Evolutionary conservation across 768 basidiomycete genomes (phyloP).

Genomic region (Leccinum longicurvipes): DNA sequence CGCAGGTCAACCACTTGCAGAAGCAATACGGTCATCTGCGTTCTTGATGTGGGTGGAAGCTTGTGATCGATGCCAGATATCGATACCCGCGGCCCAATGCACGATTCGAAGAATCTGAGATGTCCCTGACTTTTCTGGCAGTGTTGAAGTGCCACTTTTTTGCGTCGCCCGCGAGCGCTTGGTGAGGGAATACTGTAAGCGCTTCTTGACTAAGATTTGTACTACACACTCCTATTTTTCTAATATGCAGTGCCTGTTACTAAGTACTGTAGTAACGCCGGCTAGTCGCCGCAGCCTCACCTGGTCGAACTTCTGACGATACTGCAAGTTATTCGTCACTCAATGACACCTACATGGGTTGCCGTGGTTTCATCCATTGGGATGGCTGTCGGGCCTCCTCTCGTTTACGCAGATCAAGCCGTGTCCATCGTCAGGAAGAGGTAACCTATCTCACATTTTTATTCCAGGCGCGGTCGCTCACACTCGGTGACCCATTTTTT

Average conservation of each 20-base stretch:
- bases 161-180: slow-evolving; percentile 5
- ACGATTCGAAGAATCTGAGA: background rate
- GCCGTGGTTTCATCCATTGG: slow-evolving; percentile 65
- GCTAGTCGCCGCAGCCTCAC: slow-evolving; percentile 14
- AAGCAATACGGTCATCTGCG: background rate
- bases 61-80: slow-evolving; percentile 15
- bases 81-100: slow-evolving; percentile 6
- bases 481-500: background rate
- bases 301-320: too few species aligned
- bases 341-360: slow-evolving; percentile 58
- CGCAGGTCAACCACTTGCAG: slow-evolving; percentile 1
- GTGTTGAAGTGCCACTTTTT: slow-evolving; percentile 3
- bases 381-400: slow-evolving; percentile 82
- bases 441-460: slow-evolving; percentile 33
- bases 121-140: background rate
- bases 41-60: slow-evolving; percentile 15
- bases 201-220: too few species aligned
- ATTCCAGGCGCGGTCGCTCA: slow-evolving; percentile 1
- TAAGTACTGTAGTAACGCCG: background rate
- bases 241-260: slow-evolving; percentile 6
- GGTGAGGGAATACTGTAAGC: background rate
- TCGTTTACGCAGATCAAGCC: slow-evolving; percentile 84
- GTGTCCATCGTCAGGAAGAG: slow-evolving; percentile 77
- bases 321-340: background rate
- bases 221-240: too few species aligned